Evolutionary conservation across 1,139 yeast genomes (phyloP), one percentile per base, ranked within the genome.

Genomic region (Scheffersomyces stambukii): DNA sequence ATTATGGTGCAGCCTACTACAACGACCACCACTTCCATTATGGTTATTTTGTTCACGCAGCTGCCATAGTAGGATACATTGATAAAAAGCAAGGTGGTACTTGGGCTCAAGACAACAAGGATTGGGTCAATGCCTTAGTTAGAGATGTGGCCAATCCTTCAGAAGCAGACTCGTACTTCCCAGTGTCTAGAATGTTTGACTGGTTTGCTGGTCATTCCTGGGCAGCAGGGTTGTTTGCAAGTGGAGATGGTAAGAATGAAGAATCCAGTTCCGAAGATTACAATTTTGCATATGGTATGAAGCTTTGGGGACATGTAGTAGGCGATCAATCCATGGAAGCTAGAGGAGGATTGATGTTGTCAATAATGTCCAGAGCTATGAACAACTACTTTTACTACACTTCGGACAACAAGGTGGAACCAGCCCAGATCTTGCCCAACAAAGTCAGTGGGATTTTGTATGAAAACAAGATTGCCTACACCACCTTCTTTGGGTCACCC

Each of bases 391-490:
- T 77, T 64, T 68, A 68, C 40, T 77, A 67, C 60, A 50, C 61
- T 32, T 63, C 65, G 37, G 75, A 70, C 51, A 83, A 84, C 57
- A 50, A 58, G 6, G 69, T 76, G 30, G 74, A 77, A 52, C 94
- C 93, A 15, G 33, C 62, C 18, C 53, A 64, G 33, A 64, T 76
- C 40, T 54, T 77, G 35, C 66, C 64, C 21, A 83, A 84, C 60
- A 77, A 74, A 51, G 89, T 81, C 13, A 64, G 84, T 25, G 95
- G 95, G 40, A 83, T 84, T 23, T 51, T 80, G 29, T 82, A 77
- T 53, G 96, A 89, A 55, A 89, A 89, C 58, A 89, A 91, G 60
- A 60, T 85, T 35, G 95, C 85, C 44, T 95, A 85, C 59, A 86
- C 96, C 3, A 91, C 54, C 52, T 36, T 68, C 73, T 33, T 63